Base-by-base conservation (phyloP, 176 grass and related monocot genomes). In the Avena sativa region DNA sequence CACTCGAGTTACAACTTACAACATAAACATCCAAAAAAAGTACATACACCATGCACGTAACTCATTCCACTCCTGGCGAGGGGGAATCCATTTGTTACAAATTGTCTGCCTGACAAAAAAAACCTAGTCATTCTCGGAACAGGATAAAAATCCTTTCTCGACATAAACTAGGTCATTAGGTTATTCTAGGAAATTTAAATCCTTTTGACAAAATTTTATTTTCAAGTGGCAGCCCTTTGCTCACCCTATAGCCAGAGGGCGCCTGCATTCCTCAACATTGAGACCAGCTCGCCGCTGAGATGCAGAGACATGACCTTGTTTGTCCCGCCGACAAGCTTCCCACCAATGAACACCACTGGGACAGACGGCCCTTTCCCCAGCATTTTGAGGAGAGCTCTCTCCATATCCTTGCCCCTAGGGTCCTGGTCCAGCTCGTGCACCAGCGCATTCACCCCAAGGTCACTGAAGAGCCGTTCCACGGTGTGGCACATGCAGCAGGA, bases 401-500 rank as follows among this genome's bases (percentile, higher is more conserved):
- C 93, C 85, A 92, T 92, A n/a, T 94, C 93, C 82, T 66, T 90
- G 20, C 90, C 90, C 9, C 70, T 76, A 2, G 93, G 62, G 44
- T 92, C 85, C 2, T 61, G 50, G 66, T 94, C 93, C 3, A 94
- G 85, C 85, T 94, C 93, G 19, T 92, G 81, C 58, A 94, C 80
- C 21, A 76, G 32, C 2, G 81, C 86, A 62, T 90, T 92, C n/a
- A 97, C 92, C 2, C 91, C 83, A 3, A 95, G 86, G 8, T 93
- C 89, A 15, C 71, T 47, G 71, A 97, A 82, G 46, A 97, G 91
- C 26, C 83, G 80, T 6, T 84, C 91, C 87, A 97, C 57, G 0
- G 91, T 91, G 85, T 97, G 95, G 85, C 87, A 93, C 95, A 97
- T 97, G 89, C 87, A 95, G 82, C 92, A 91, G 7, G 87, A 89